Evolutionary conservation across 768 basidiomycete genomes (phyloP).

Genomic region (Boletus fagicola): DNA sequence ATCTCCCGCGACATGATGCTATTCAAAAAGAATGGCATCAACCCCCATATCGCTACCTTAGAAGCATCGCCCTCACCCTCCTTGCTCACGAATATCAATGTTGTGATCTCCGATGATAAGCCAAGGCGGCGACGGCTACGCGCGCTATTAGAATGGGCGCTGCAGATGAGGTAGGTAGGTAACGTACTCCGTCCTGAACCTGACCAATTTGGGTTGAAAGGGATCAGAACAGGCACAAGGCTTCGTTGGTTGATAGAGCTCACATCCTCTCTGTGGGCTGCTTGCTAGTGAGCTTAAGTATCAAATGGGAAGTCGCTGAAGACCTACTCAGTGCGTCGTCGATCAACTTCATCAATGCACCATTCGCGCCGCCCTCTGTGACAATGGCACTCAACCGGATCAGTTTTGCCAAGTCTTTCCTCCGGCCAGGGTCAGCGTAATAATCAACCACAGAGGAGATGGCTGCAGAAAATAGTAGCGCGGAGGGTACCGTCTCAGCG

Average conservation of each 20-base stretch:
- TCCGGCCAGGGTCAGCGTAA: conserved; percentile 45
- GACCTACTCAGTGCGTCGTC: conserved; percentile 47
- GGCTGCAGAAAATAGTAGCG: conserved; percentile 53
- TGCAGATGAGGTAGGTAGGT: neutral
- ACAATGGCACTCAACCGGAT: conserved; percentile 33
- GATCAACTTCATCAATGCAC: conserved; percentile 42
- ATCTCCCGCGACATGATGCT: conserved; percentile 35
- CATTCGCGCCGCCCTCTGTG: conserved; percentile 23
- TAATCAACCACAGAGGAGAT: conserved; percentile 59
- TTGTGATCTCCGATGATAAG: conserved; percentile 9
- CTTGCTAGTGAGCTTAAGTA: conserved; percentile 33
- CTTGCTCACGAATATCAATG: conserved; percentile 12
- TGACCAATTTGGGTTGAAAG: conserved; percentile 34
- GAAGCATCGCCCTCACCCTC: conserved; percentile 17
- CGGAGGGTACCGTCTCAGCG: conserved; percentile 53
- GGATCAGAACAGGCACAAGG: conserved; percentile 30
- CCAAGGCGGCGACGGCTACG: conserved; percentile 5
- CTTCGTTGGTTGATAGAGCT: conserved; percentile 21
- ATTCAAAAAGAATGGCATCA: conserved; percentile 11
- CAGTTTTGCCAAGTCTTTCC: conserved; percentile 37
- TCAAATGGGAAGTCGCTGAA: neutral
- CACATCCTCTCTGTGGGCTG: conserved; percentile 29
- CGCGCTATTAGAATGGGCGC: neutral
- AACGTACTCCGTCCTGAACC: conserved; percentile 42
- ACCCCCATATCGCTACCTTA: neutral